Base-by-base conservation (phyloP, 2,329 filamentous ascomycete genomes). In the Kalmusia sp. region DNA sequence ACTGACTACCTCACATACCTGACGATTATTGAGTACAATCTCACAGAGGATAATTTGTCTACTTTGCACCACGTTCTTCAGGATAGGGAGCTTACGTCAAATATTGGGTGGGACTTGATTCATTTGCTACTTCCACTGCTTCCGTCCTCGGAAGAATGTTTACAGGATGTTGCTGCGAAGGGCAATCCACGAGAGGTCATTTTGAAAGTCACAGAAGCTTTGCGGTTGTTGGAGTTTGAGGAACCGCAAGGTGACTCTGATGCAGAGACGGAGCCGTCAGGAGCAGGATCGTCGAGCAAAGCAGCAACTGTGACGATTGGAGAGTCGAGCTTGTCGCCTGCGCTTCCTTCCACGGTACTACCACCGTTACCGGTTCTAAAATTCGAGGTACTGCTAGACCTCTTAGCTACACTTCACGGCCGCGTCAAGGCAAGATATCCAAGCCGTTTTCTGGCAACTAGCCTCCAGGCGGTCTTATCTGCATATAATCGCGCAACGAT, bases 51-150 rank as follows among this genome's bases (percentile, higher is more conserved):
- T 54, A 81, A 88, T 55, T 78, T 93, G 37, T 87, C 89, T 1
- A 77, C 84, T 3, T 80, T 93, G 39, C 84, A 91, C 62, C 81
- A 87, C 19, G 84, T 90, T 30, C 79, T 91, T 15, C 84, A 89
- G 70, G 86, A 91, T 79, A 79, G 81, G 8, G 80, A 84, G 52
- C 78, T 93, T 51, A 91, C 89, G 2, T 84, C 84, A 55, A 88
- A 91, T 51, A 92, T 93, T 64, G 91, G 91, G 44, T 95, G 91
- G 91, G 91, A 95, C 70, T 77, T 93, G 46, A 87, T 95, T 19
- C 87, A 90, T 68, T 84, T 91, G 66, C 82, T 95, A 4, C 80
- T 92, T 21, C 81, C 85, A 30, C 76, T 92, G 4, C 81, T 89
- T 1, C 84, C 84, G 2, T 77, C 80, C 2, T 88, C 87, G n/a